Evolutionary conservation across 2,329 filamentous ascomycete species (phyloP), one percentile per base, ranked within the genome.

Genomic region (Cytospora paraplurivora): DNA sequence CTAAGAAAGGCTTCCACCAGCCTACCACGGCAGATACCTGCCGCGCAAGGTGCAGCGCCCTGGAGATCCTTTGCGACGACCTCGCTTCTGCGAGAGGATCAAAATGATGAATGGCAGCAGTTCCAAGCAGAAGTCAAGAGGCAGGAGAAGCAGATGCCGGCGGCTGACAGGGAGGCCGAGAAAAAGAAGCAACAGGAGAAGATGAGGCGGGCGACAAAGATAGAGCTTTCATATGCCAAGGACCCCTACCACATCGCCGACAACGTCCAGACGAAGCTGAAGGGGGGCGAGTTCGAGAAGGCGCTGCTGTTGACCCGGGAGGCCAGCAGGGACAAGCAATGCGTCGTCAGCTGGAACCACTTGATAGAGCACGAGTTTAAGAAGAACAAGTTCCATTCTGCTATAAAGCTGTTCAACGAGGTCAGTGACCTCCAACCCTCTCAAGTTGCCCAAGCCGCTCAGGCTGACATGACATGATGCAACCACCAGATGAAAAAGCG

Each of bases 381-480:
- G 50, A 79, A 86, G 32, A 80, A 85, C 50, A 82, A 82, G 58
- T 75, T 92, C 38, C 81, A 82, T 65, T 77, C 80, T 21, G 93
- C 91, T 19, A 77, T 96, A 63, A 93, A 90, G 76, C 80, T 92
- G n/a, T 97, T 88, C 78, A 97, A 97, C 75, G 94, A 98, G 75
- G 90, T 91, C 75, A 67, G 80, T 65, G 71, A 62, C 57, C 8
- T 34, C 49, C 27, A 27, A 27, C 19, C 34, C 12, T 62, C 54
- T 56, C 7, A 27, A 38, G 10, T 49, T 5, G 17, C 41, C 41
- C 34, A 38, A 33, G 41, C 19, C 41, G 35, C n/a, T 50, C 60
- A 56, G 65, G 55, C 68, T 70, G 59, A 71, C 66, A 19, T 47
- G 44, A 21, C 11, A 17, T 27, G 27, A 10, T 37, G 35, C 62